Evolutionary conservation across 2,329 filamentous ascomycete genomes (phyloP).

Genomic region (Colletotrichum sp.): DNA sequence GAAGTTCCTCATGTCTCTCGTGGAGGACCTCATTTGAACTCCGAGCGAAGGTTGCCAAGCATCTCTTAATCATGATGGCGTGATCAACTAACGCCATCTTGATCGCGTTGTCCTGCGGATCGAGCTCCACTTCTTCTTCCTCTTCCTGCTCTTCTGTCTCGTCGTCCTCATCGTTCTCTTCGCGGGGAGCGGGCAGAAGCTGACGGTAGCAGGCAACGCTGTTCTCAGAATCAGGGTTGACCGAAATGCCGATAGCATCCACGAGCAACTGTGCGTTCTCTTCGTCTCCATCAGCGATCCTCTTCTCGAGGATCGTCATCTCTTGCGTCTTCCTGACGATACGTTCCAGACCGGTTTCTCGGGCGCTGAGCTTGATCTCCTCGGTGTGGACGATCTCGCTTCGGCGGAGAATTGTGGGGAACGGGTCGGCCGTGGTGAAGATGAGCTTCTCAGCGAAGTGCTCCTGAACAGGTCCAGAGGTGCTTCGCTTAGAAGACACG

Average conservation of each 20-base stretch:
- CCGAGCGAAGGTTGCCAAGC: conserved; percentile 72
- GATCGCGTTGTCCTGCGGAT: conserved; percentile 76
- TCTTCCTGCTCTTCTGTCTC: conserved; percentile 48
- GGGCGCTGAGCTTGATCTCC: conserved; percentile 70
- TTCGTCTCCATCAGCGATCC: conserved; percentile 74
- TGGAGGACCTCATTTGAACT: conserved; percentile 65
- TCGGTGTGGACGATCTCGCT: conserved; percentile 80
- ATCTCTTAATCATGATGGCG: conserved; percentile 84
- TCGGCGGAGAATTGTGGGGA: conserved; percentile 88
- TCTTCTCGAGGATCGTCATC: conserved; percentile 77
- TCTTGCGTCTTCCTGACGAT: conserved; percentile 91
- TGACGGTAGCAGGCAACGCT: conserved; percentile 81
- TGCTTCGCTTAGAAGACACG: conserved; percentile 74
- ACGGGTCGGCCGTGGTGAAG: conserved; percentile 82
- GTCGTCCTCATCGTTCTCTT: conserved; percentile 42
- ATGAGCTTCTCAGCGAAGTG: conserved; percentile 85
- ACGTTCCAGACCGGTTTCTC: conserved; percentile 90
- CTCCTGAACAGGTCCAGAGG: conserved; percentile 70
- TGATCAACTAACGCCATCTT: conserved; percentile 89
- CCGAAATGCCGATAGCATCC: conserved; percentile 78
- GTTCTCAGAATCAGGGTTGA: conserved; percentile 75
- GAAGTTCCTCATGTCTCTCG: conserved; percentile 63
- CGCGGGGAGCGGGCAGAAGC: conserved; percentile 64
- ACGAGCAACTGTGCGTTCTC: conserved; percentile 71
- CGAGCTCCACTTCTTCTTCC: conserved; percentile 53